Conservation (phyloP, 306 rosid genomes). For the Biancaea sappan region DNA sequence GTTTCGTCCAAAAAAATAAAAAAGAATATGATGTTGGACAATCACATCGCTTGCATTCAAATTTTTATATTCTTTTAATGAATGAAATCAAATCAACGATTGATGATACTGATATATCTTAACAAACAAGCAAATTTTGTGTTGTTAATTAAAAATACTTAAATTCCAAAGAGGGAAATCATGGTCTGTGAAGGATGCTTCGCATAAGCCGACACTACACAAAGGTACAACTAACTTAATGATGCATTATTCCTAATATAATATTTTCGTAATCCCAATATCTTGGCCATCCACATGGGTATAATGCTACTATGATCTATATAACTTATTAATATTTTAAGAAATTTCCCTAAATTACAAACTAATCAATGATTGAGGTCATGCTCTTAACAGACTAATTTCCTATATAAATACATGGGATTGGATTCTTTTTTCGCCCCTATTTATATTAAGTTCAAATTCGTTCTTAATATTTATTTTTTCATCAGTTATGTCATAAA, state of each 20-base stretch:
- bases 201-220: conserved; percentile 20
- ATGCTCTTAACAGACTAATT: too few relatives aligned
- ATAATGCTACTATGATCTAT: neutral
- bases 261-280: conserved; percentile 6
- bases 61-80: too few relatives aligned
- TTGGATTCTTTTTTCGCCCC: too few relatives aligned
- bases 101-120: neutral
- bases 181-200: conserved; percentile 4
- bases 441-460: too few relatives aligned
- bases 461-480: too few relatives aligned
- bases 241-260: neutral
- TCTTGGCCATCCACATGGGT: conserved; percentile 8
- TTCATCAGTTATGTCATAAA: too few relatives aligned
- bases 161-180: neutral
- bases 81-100: neutral
- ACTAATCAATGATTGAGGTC: too few relatives aligned
- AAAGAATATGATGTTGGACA: too few relatives aligned
- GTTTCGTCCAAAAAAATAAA: too few relatives aligned
- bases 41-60: too few relatives aligned
- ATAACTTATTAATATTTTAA: neutral
- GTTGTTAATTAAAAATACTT: neutral
- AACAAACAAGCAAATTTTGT: neutral
- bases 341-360: neutral
- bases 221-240: neutral
- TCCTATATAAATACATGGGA: too few relatives aligned